These are phyloP conservation scores for Erodium maritimum DNA, from an alignment of 345 rosid species.

Conservation along the genomic window DNA sequence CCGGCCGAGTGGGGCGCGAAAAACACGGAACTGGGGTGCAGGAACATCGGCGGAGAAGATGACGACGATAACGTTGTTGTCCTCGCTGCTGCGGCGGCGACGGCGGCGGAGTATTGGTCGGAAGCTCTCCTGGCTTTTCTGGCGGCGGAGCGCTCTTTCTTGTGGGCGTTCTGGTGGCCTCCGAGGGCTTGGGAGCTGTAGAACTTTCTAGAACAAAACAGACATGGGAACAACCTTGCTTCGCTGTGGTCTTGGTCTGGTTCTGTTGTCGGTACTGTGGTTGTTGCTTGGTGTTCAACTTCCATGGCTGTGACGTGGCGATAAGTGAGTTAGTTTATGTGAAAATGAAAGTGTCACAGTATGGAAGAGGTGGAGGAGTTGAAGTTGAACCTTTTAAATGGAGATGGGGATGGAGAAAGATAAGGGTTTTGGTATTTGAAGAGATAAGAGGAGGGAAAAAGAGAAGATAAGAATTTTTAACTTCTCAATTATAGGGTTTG, in stretches of 20 bases:
- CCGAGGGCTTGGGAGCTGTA: conserved; percentile 89
- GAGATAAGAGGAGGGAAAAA: too few relatives aligned
- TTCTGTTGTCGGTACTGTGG: not conserved
- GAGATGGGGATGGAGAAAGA: too few relatives aligned
- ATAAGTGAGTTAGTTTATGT: too few relatives aligned
- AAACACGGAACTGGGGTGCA: too few relatives aligned
- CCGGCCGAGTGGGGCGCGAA: too few relatives aligned
- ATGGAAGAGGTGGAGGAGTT: not conserved
- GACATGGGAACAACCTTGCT: conserved; percentile 56
- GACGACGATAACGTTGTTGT: too few relatives aligned
- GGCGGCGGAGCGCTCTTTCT: conserved; percentile 70
- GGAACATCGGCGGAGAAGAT: too few relatives aligned
- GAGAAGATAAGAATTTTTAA: too few relatives aligned
- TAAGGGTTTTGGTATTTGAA: too few relatives aligned
- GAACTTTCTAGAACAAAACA: conserved; percentile 74
- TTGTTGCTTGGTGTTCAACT: conserved; percentile 11
- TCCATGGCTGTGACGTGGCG: conserved; percentile 23
- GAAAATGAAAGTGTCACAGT: not conserved
- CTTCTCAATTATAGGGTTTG: too few relatives aligned
- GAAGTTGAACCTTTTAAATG: too few relatives aligned
- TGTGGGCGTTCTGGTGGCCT: conserved; percentile 95
- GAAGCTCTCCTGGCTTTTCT: conserved; percentile 56
- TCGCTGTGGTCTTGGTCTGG: conserved; percentile 14
- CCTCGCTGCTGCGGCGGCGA: too few relatives aligned
- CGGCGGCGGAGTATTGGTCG: not conserved